A percentile compares a stretch with the other conserved stretches of the same genome.
These are phyloP conservation scores for Amaranthus hypochondriacus DNA, from an alignment of 148 eudicot genomes.

Conservation along the genomic window DNA sequence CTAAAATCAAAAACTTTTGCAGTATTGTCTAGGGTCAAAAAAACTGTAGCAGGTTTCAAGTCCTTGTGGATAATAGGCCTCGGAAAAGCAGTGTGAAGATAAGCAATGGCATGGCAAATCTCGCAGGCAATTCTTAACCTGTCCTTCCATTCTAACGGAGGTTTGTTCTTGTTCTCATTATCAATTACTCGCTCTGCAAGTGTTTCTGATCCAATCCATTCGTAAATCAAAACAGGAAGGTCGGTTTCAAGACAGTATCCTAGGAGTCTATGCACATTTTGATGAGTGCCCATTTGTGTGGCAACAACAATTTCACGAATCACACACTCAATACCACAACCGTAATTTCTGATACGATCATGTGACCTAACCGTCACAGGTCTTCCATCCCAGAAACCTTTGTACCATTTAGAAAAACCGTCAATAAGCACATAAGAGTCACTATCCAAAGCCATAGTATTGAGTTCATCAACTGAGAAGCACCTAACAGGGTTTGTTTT, in stretches of 20 bases:
- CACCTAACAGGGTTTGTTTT: constrained; percentile 4
- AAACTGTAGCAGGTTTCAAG: background rate
- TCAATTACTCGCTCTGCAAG: background rate
- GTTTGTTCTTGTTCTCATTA: background rate
- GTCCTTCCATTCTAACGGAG: background rate
- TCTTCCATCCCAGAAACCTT: constrained; percentile 2
- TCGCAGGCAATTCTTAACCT: constrained; percentile 3
- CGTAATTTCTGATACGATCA: background rate
- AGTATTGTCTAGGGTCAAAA: background rate
- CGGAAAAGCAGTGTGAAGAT: constrained; percentile 8
- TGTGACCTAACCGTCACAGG: background rate
- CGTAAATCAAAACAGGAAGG: constrained; percentile 5
- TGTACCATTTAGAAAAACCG: background rate
- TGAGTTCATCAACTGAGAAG: constrained; percentile 3
- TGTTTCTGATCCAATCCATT: constrained; percentile 2
- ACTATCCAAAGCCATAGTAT: background rate
- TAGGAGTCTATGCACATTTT: background rate
- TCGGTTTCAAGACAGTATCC: constrained; percentile 14
- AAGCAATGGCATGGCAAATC: constrained; percentile 1
- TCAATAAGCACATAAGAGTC: too few relatives aligned
- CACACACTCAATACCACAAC: background rate
- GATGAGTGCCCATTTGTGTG: constrained; percentile 5
- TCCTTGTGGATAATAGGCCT: constrained; percentile 7
- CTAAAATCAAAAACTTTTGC: constrained; percentile 1
- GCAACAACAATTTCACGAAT: constrained; percentile 10